Base-by-base conservation (phyloP, 257 asterid genomes). In the Nicotiana sylvestris region DNA sequence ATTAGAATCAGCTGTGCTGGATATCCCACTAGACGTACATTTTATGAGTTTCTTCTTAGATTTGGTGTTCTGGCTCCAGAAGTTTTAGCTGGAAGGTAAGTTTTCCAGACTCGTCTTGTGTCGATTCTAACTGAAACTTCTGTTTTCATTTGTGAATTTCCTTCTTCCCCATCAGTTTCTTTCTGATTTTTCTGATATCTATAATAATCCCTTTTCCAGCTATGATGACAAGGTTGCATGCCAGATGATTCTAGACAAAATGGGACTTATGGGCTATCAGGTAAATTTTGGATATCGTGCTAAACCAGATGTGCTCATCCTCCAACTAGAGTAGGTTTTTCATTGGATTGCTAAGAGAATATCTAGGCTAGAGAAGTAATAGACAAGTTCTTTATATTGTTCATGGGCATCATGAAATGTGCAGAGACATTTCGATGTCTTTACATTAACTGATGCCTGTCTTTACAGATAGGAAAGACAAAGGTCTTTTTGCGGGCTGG, bases 1-100 rank as follows among this genome's bases (percentile, higher is more conserved):
- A 96, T 96, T 85, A 90, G 99, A 85, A 96, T 96, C 86, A 96
- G 99, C 86, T 96, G 99, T 87, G 99, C 98, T 84, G 99, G 99
- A 83, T 96, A 96, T 89, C 99, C 99, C 70, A 96, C 98, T 70
- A 92, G 98, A 84, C 98, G 99, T 76, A 87, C 97, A 66, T 96
- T 95, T 84, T 95, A 96, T 86, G 99, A 96, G 88, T 96, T 96
- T 90, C 95, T 96, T 86, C 97, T 96, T 78, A 93, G 99, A 53
- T 96, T 96, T 91, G 98, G 98, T 91, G 97, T 94, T 88, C 98
- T 96, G 85, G 98, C 98, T 85, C 91, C 92, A 27, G 92, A 89
- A 84, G 90, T 88, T 77, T 82, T 89, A 82, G 91, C 87, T 35
- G 91, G 91, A 82, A 96, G 92, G 99, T 93, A 88, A 83, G 95